phyloP scores from a whole-genome alignment of 129 eudicot genomes.

The Logfia minima region DNA sequence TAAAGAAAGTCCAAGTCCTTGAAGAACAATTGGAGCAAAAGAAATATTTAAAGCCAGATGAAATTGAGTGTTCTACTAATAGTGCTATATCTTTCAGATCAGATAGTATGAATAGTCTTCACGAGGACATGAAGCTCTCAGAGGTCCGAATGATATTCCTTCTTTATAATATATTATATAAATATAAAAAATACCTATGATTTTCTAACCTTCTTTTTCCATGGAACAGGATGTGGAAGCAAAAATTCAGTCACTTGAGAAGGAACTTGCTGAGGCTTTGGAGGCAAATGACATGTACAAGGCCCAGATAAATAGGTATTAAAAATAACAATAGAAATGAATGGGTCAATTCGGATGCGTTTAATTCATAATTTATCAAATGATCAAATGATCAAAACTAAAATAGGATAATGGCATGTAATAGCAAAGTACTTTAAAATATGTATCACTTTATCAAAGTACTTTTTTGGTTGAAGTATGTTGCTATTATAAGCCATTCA shows the following conservation, averaged over 20 bases:
- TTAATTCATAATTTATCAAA: not conserved
- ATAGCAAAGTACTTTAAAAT: not conserved
- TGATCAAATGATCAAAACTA: not conserved
- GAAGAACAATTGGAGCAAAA: constrained; percentile 51
- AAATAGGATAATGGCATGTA: not conserved
- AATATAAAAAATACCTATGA: constrained; percentile 7
- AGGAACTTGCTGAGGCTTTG: constrained; percentile 64
- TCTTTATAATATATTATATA: not conserved
- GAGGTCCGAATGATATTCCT: constrained; percentile 37
- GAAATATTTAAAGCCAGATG: constrained; percentile 18
- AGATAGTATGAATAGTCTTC: constrained; percentile 29
- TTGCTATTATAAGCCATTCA: not conserved
- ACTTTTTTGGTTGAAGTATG: not conserved
- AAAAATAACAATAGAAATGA: not conserved
- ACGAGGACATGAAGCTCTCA: constrained; percentile 31
- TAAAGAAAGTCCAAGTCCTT: constrained; percentile 44
- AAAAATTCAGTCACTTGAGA: constrained; percentile 49
- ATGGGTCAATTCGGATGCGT: constrained; percentile 1
- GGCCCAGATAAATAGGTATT: constrained; percentile 54
- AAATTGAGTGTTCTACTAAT: constrained; percentile 24
- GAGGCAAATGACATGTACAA: constrained; percentile 65
- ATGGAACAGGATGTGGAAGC: constrained; percentile 34
- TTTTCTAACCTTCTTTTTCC: constrained; percentile 18
- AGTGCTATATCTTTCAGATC: constrained; percentile 31
- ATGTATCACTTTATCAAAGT: not conserved